Conservation (phyloP, 371 early-diverging fungal species). For the Mortierella sp. region DNA sequence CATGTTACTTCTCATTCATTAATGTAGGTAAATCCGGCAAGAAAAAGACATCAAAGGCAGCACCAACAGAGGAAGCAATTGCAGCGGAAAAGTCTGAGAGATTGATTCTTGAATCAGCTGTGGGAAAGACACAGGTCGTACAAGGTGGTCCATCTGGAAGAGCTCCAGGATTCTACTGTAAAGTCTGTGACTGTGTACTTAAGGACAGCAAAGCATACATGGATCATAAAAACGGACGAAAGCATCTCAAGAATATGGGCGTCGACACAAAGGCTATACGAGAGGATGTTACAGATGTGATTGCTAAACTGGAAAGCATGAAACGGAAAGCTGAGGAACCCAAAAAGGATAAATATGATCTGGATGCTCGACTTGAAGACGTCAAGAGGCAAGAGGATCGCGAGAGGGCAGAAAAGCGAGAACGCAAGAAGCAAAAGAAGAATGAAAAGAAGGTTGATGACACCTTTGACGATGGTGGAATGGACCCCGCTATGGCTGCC, state of each 20-base stretch:
- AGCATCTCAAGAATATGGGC: constrained; percentile 82
- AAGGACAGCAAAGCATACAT: constrained; percentile 90
- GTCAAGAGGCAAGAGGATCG: constrained; percentile 64
- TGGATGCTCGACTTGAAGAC: constrained; percentile 67
- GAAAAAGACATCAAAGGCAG: constrained; percentile 34
- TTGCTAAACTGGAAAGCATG: constrained; percentile 55
- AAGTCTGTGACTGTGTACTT: constrained; percentile 86
- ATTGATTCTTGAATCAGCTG: constrained; percentile 76
- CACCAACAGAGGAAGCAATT: constrained; percentile 40
- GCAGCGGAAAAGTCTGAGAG: constrained; percentile 58
- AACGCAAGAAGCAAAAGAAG: constrained; percentile 59
- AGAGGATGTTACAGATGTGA: constrained; percentile 60
- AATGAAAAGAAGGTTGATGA: constrained; percentile 47
- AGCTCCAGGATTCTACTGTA: constrained; percentile 94
- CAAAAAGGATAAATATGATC: constrained; percentile 59
- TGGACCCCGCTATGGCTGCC: constrained; percentile 58
- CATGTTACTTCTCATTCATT: not conserved
- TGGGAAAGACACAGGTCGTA: constrained; percentile 89
- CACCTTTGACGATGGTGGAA: constrained; percentile 39
- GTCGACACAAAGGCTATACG: constrained; percentile 84
- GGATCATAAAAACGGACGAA: constrained; percentile 92
- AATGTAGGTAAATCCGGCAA: constrained; percentile 37
- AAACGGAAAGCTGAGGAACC: constrained; percentile 65
- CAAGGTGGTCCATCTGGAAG: constrained; percentile 67
- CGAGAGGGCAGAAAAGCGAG: constrained; percentile 63